phyloP scores from a whole-genome alignment of 192 early-diverging fungal genomes.

The Coemansia sp. region DNA sequence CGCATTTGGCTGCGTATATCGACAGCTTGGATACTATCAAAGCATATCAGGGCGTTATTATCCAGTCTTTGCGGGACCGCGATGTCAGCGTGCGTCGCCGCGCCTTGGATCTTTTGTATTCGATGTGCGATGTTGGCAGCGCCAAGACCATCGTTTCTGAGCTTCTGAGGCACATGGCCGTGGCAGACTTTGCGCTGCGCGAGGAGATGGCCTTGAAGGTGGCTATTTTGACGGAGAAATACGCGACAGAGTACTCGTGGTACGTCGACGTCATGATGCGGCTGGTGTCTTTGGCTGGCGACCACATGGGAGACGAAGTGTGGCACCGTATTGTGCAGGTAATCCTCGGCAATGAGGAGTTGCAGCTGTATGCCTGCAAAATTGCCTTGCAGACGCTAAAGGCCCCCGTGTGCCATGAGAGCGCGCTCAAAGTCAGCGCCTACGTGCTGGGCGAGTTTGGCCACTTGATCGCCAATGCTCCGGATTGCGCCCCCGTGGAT shows the following conservation, averaged over 20 bases:
- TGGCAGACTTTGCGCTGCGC: constrained; percentile 85
- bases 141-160: constrained; percentile 86
- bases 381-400: constrained; percentile 78
- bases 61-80: constrained; percentile 91
- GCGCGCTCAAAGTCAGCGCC: constrained; percentile 89
- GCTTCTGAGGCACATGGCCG: constrained; percentile 83
- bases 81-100: constrained; percentile 96
- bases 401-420: constrained; percentile 95
- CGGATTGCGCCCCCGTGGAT: constrained; percentile 83
- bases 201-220: constrained; percentile 99
- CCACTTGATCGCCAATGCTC: constrained; percentile 86
- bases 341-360: constrained; percentile 90
- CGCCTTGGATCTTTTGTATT: constrained; percentile 93
- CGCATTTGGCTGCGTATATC: constrained; percentile 80
- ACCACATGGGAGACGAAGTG: constrained; percentile 94
- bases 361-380: constrained; percentile 90
- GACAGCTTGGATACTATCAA: constrained; percentile 85
- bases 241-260: constrained; percentile 96
- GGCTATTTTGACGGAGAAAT: constrained; percentile 98
- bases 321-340: constrained; percentile 99
- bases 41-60: constrained; percentile 80
- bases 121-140: constrained; percentile 92
- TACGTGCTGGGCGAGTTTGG: constrained; percentile 98
- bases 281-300: constrained; percentile 91
- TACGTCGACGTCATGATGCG: constrained; percentile 98